Evolutionary conservation across 495 filamentous ascomycete species (phyloP), one percentile per base, ranked within the genome.

Genomic region (Penicillium roqueforti): DNA sequence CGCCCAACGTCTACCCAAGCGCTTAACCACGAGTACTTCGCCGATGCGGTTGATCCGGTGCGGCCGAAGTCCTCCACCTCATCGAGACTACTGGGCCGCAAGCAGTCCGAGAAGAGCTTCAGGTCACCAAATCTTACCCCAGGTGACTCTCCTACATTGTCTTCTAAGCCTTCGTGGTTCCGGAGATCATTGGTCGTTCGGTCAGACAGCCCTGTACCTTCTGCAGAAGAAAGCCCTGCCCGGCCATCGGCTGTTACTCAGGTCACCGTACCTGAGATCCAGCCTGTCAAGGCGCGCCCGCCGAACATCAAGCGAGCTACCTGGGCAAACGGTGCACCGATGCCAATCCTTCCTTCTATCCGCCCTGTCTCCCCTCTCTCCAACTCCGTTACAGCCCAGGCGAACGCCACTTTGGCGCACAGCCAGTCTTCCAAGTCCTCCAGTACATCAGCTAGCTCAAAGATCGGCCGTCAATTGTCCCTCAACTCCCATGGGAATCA

Each of bases 321-420:
- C 14, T 96, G 91, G 92, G 83, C 86, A 6, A 95, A 88, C 65
- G 88, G 85, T 28, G 92, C 93, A 37, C 95, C 95, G 5, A 99
- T 99, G 86, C 93, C 91, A 18, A 99, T 99, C 55, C 76, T 99
- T 36, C 95, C 95, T 18, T 96, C 95, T 6, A 97, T 99, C 47
- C 84, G 88, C 42, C 95, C 95, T 18, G 90, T 97, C 19, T 97
- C 93, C 7, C 93, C 93, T 19, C 68, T 99, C 37, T 95, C 91
- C 4, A 89, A 95, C 67, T 84, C 88, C 16, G 90, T 96, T 19
- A 96, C 88, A 26, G 95, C 92, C 1, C 92, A 97, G 71, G 92
- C 88, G 20, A 82, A 82, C 38, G 62, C 68, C 1, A 72, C 67
- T 14, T 58, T 75, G 36, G 62, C 62, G 1, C 68, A 74, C 32